phyloP scores from a whole-genome alignment of 495 filamentous ascomycete genomes.

The Lineolata rhizophorae region DNA sequence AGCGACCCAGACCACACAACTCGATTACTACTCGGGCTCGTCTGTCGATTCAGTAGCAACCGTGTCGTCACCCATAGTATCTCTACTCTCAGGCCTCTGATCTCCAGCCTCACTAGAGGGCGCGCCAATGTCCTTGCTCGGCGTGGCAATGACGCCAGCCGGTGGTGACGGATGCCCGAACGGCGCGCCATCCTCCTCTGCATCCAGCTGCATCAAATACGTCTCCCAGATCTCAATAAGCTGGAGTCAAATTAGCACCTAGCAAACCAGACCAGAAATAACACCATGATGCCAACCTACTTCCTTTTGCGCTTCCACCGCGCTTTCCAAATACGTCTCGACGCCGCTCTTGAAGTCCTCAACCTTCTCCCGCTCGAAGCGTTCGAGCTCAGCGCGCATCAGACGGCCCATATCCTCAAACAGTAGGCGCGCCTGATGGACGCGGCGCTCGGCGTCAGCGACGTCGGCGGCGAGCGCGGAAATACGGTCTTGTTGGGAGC shows the following conservation, averaged over 20 bases:
- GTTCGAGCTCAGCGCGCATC: conserved; percentile 75
- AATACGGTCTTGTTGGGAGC: conserved; percentile 83
- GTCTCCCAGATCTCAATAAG: conserved; percentile 98
- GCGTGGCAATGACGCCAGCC: conserved; percentile 10
- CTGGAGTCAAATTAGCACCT: too few species aligned
- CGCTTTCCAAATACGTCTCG: conserved; percentile 89
- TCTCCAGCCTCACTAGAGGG: neutral
- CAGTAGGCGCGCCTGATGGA: conserved; percentile 71
- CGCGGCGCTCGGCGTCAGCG: conserved; percentile 72
- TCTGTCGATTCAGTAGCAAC: too few species aligned
- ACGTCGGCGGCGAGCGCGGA: conserved; percentile 85
- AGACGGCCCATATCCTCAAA: conserved; percentile 96
- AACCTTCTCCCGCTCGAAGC: conserved; percentile 93
- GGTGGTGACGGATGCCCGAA: conserved; percentile 8
- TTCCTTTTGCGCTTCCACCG: conserved; percentile 97
- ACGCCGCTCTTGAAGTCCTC: conserved; percentile 98
- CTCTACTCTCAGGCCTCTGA: neutral
- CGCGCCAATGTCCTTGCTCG: too few species aligned
- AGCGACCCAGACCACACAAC: too few species aligned
- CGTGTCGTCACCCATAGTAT: too few species aligned
- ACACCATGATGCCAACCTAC: conserved; percentile 24
- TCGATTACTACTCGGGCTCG: too few species aligned
- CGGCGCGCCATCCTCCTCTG: conserved; percentile 56
- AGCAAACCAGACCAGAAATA: too few species aligned
- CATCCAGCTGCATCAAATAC: conserved; percentile 83